Evolutionary conservation across 2,329 filamentous ascomycete genomes (phyloP).

Genomic region (Cadophora luteo-olivacea): DNA sequence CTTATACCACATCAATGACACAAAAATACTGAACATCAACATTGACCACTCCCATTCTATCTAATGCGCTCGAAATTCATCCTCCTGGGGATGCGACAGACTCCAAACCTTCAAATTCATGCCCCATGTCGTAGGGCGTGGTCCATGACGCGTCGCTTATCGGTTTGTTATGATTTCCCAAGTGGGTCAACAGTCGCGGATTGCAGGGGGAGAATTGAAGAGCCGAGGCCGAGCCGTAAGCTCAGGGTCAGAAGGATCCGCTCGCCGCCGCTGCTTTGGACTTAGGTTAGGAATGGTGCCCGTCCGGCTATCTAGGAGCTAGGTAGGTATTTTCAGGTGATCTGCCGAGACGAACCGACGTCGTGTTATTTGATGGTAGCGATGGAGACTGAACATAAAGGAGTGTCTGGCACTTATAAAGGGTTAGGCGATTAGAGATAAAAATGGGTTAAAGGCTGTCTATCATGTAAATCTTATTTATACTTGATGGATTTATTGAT

Average conservation of each 20-base stretch:
- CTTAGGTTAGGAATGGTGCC: not conserved
- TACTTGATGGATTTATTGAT: not conserved
- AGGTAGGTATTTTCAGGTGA: not conserved
- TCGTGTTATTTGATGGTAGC: no score
- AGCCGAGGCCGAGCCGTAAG: not conserved
- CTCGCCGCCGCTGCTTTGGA: no score
- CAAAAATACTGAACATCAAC: slow-evolving; percentile 22
- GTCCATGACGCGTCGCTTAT: slow-evolving; percentile 25
- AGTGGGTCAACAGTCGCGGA: slow-evolving; percentile 16
- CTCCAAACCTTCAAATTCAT: slow-evolving; percentile 7
- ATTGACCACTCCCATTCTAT: not conserved
- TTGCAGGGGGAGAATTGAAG: not conserved
- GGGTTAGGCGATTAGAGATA: no score
- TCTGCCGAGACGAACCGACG: slow-evolving; percentile 2
- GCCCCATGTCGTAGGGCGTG: slow-evolving; percentile 1
- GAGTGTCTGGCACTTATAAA: no score
- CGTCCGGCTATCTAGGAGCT: no score
- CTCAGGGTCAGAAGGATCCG: no score
- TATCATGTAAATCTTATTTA: no score
- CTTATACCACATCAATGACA: slow-evolving; percentile 37
- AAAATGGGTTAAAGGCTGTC: no score
- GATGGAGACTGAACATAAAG: no score
- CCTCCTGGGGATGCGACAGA: not conserved
- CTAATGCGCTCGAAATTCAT: not conserved
- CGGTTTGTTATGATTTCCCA: slow-evolving; percentile 26